Percentiles rank a stretch among this genome's conserved stretches.
Conservation (phyloP, 2,329 filamentous ascomycete species). For the Pseudocercospora fijiensis region DNA sequence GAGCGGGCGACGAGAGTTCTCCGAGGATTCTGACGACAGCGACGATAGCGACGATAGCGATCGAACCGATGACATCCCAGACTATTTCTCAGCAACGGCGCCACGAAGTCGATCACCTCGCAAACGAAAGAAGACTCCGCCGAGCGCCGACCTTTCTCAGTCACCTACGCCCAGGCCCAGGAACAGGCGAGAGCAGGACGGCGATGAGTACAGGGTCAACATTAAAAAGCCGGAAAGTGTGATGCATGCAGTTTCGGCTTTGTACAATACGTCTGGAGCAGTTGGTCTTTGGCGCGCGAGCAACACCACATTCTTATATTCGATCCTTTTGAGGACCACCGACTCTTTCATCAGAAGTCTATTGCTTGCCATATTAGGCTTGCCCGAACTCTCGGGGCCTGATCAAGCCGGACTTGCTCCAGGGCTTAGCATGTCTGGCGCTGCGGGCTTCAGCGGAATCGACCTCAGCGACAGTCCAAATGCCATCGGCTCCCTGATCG, state of each 20-base stretch:
- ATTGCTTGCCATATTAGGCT: constrained; percentile 83
- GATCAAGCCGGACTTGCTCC: constrained; percentile 65
- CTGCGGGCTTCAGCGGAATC: constrained; percentile 54
- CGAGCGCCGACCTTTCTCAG: constrained; percentile 29
- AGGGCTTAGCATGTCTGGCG: constrained; percentile 50
- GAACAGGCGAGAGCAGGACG: constrained; percentile 28
- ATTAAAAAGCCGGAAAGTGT: constrained; percentile 77
- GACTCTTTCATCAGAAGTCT: constrained; percentile 92
- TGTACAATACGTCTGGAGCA: constrained; percentile 85
- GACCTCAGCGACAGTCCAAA: constrained; percentile 81
- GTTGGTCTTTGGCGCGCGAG: constrained; percentile 94
- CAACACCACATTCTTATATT: constrained; percentile 90
- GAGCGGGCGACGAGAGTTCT: constrained; percentile 22
- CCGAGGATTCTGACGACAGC: constrained; percentile 28
- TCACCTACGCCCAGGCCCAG: constrained; percentile 34
- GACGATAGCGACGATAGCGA: constrained; percentile 27
- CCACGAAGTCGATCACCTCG: constrained; percentile 53
- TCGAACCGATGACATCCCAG: constrained; percentile 58
- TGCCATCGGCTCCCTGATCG: constrained; percentile 75
- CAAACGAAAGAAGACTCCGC: constrained; percentile 37
- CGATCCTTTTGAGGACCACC: constrained; percentile 77
- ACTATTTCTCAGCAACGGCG: constrained; percentile 77
- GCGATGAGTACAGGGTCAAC: constrained; percentile 57
- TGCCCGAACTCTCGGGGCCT: constrained; percentile 78
- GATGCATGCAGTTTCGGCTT: constrained; percentile 78